A percentile compares a stretch with the other conserved stretches of the same genome.
phyloP scores from a whole-genome alignment of 768 basidiomycete genomes.

The Tricholoma flavovirens region DNA sequence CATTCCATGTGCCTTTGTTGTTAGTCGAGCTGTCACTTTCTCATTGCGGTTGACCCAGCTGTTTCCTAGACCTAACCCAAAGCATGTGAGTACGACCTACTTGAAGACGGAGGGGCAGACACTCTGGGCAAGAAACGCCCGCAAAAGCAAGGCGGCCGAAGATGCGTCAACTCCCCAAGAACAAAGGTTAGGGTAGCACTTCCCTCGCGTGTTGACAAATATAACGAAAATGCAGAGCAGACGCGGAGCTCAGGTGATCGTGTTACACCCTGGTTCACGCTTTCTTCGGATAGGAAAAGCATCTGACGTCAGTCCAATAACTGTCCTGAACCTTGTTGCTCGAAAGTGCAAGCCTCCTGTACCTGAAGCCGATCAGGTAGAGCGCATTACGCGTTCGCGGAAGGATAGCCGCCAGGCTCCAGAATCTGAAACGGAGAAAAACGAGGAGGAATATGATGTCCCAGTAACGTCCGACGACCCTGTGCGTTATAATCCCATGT shows the following conservation, averaged over 20 bases:
- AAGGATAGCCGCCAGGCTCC: slow-evolving; percentile 21
- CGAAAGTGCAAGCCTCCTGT: slow-evolving; percentile 48
- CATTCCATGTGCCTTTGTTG: slow-evolving; percentile 76
- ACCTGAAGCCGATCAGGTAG: slow-evolving; percentile 37
- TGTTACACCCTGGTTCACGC: slow-evolving; percentile 77
- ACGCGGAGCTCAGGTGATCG: slow-evolving; percentile 73
- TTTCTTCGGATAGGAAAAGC: slow-evolving; percentile 70
- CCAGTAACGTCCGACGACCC: slow-evolving; percentile 47
- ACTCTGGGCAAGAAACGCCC: slow-evolving; percentile 64
- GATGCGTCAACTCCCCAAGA: slow-evolving; percentile 36
- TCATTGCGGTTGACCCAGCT: slow-evolving; percentile 2
- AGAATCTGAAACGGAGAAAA: slow-evolving; percentile 17
- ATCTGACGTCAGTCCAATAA: slow-evolving; percentile 66
- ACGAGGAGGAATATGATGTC: slow-evolving; percentile 49
- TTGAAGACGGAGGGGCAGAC: slow-evolving; percentile 72
- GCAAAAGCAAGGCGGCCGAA: slow-evolving; percentile 43
- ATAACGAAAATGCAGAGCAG: slow-evolving; percentile 34
- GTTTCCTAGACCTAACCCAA: slow-evolving; percentile 61
- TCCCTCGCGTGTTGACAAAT: slow-evolving; percentile 5
- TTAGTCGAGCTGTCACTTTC: slow-evolving; percentile 25
- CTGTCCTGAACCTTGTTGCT: slow-evolving; percentile 69
- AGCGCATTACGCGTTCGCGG: slow-evolving; percentile 52
- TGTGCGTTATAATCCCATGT: slow-evolving; percentile 33
- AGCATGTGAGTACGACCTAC: slow-evolving; percentile 73
- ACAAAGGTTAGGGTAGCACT: slow-evolving; percentile 35